phyloP scores from a whole-genome alignment of 2,329 filamentous ascomycete species.

The Verticillium isaacii region DNA sequence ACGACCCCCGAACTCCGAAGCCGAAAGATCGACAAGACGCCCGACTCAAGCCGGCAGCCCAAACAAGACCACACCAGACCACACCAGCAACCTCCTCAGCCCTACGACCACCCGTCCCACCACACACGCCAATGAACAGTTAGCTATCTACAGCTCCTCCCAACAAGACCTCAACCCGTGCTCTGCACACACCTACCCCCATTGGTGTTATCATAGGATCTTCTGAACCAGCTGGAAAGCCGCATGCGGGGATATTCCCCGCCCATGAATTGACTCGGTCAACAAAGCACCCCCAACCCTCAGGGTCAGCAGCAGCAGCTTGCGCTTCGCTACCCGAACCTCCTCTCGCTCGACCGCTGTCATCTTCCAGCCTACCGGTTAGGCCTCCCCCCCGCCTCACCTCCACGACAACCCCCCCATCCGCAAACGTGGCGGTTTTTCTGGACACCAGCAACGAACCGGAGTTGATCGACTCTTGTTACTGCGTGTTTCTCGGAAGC shows the following conservation, averaged over 20 bases:
- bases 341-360: background rate
- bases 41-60: background rate
- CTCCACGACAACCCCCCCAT: background rate
- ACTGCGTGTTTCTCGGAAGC: constrained; percentile 12
- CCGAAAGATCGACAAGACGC: background rate
- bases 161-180: constrained; percentile 2
- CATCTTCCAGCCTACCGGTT: background rate
- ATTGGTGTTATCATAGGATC: constrained; percentile 6
- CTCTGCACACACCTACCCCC: constrained; percentile 10
- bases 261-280: constrained; percentile 15
- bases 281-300: constrained; percentile 10
- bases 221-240: constrained; percentile 11
- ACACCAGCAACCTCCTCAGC: constrained; percentile 2
- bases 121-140: constrained; percentile 3
- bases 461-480: constrained; percentile 12
- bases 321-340: background rate
- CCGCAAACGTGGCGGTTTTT: constrained; percentile 13
- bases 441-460: constrained; percentile 12
- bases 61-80: background rate
- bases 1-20: constrained; percentile 14
- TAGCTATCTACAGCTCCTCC: constrained; percentile 2
- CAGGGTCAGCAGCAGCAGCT: constrained; percentile 11
- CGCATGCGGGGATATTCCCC: constrained; percentile 16
- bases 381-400: background rate
- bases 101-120: constrained; percentile 3